Evolutionary conservation across 1,284 basidiomycete genomes (phyloP).

Genomic region (Cutaneotrichosporon dermatis): DNA sequence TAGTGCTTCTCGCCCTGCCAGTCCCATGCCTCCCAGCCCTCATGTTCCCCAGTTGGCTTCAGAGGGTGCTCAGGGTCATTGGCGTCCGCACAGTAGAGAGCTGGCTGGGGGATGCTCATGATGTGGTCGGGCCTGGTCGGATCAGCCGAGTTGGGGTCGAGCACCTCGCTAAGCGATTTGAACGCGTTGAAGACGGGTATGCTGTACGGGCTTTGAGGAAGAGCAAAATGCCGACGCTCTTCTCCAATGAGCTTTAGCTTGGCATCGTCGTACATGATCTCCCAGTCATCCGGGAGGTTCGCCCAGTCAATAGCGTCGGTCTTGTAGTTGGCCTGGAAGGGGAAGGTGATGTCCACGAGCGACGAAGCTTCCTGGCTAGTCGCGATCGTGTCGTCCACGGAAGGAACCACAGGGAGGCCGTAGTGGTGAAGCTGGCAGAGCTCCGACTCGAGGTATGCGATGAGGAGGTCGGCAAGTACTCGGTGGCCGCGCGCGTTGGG

Average conservation of each 20-base stretch:
- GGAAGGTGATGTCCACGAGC: slow-evolving; percentile 31
- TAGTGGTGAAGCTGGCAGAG: slow-evolving; percentile 42
- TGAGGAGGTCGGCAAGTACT: slow-evolving; percentile 45
- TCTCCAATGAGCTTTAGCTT: slow-evolving; percentile 24
- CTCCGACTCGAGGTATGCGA: slow-evolving; percentile 47
- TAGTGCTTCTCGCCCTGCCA: slow-evolving; percentile 49
- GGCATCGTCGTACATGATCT: slow-evolving; percentile 31
- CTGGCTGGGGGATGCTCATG: slow-evolving; percentile 36
- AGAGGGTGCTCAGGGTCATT: slow-evolving; percentile 44
- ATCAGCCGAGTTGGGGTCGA: slow-evolving; percentile 32
- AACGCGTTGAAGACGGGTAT: slow-evolving; percentile 38
- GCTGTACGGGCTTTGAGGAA: slow-evolving; percentile 36
- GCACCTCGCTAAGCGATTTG: slow-evolving; percentile 38
- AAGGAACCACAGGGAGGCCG: slow-evolving; percentile 33
- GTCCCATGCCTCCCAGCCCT: slow-evolving; percentile 42
- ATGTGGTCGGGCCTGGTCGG: slow-evolving; percentile 30
- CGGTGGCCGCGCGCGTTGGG: slow-evolving; percentile 48
- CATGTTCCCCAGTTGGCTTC: slow-evolving; percentile 30
- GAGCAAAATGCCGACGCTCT: slow-evolving; percentile 39
- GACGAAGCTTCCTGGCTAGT: slow-evolving; percentile 25
- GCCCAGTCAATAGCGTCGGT: slow-evolving; percentile 9
- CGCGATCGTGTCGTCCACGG: slow-evolving; percentile 29
- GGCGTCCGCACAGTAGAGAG: slow-evolving; percentile 47
- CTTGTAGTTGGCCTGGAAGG: neutral
- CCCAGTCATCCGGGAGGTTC: slow-evolving; percentile 37